phyloP scores from a whole-genome alignment of 805 yeast species.

The Candida chilensis region DNA sequence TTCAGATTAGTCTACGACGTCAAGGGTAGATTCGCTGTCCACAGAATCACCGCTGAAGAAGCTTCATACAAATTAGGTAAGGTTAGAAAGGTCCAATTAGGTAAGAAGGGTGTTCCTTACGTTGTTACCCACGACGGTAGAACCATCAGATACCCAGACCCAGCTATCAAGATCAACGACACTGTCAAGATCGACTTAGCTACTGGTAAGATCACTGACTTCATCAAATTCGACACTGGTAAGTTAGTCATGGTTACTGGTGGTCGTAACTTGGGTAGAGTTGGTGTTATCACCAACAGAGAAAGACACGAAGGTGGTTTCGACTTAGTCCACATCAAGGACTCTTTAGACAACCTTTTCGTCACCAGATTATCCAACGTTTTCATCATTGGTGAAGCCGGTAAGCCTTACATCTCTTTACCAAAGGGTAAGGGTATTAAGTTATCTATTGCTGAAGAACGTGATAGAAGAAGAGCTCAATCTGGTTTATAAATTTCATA shows the following conservation, averaged over 20 bases:
- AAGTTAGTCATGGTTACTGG: slow-evolving; percentile 90
- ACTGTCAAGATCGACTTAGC: slow-evolving; percentile 96
- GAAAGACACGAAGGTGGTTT: slow-evolving; percentile 98
- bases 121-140: slow-evolving; percentile 99
- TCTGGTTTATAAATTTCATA: slow-evolving; percentile 36
- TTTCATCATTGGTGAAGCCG: slow-evolving; percentile 91
- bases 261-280: slow-evolving; percentile 98
- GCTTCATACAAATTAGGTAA: slow-evolving; percentile 97
- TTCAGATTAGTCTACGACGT: slow-evolving; percentile 98
- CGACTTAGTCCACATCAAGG: slow-evolving; percentile 96
- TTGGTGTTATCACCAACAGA: slow-evolving; percentile 92
- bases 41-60: slow-evolving; percentile 99
- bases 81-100: slow-evolving; percentile 96
- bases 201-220: slow-evolving; percentile 87
- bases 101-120: slow-evolving; percentile 98
- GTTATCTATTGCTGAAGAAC: slow-evolving; percentile 92
- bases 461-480: slow-evolving; percentile 96
- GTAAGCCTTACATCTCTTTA: slow-evolving; percentile 87
- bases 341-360: slow-evolving; percentile 87
- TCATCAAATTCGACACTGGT: slow-evolving; percentile 89
- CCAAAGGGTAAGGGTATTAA: slow-evolving; percentile 99
- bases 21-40: slow-evolving; percentile 99
- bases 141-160: slow-evolving; percentile 99
- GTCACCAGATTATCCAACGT: slow-evolving; percentile 93
- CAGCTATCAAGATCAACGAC: slow-evolving; percentile 93